Conservation (phyloP, 2,329 filamentous ascomycete species). For the Cryphonectria parasitica region DNA sequence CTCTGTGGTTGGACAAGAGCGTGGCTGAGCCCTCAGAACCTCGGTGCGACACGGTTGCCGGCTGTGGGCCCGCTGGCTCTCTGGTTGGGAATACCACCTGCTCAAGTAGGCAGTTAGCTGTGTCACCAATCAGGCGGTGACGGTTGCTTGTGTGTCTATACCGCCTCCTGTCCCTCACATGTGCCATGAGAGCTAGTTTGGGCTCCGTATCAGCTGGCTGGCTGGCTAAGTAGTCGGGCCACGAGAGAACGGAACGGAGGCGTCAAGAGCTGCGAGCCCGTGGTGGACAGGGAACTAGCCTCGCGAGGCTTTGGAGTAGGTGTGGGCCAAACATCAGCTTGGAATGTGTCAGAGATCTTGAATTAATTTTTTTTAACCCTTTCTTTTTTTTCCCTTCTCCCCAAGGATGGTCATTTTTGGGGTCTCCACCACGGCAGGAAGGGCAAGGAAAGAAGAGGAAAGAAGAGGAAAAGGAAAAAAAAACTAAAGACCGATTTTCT, state of each 20-base stretch:
- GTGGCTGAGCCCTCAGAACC: neutral
- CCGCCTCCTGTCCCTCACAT: neutral
- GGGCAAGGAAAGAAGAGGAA: neutral
- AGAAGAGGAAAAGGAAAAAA: neutral
- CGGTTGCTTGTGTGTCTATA: neutral
- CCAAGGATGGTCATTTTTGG: neutral
- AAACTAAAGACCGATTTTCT: neutral
- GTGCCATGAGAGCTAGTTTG: neutral
- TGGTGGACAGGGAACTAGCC: neutral
- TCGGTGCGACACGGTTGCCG: slow-evolving; percentile 6
- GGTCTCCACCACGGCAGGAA: slow-evolving; percentile 1
- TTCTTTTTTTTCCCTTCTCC: neutral
- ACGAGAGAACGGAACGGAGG: neutral
- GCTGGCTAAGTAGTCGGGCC: neutral
- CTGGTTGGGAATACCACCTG: slow-evolving; percentile 8
- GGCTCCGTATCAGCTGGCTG: neutral
- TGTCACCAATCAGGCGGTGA: neutral
- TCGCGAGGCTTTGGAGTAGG: neutral
- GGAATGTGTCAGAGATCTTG: neutral
- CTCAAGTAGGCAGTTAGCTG: slow-evolving; percentile 18
- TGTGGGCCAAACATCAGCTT: neutral
- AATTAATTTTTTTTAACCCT: neutral
- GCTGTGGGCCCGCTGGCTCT: slow-evolving; percentile 2
- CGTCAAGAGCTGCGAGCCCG: neutral
- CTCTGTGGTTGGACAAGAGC: neutral